Evolutionary conservation across 2,329 filamentous ascomycete genomes (phyloP).

Genomic region (Sarocladium kiliense): DNA sequence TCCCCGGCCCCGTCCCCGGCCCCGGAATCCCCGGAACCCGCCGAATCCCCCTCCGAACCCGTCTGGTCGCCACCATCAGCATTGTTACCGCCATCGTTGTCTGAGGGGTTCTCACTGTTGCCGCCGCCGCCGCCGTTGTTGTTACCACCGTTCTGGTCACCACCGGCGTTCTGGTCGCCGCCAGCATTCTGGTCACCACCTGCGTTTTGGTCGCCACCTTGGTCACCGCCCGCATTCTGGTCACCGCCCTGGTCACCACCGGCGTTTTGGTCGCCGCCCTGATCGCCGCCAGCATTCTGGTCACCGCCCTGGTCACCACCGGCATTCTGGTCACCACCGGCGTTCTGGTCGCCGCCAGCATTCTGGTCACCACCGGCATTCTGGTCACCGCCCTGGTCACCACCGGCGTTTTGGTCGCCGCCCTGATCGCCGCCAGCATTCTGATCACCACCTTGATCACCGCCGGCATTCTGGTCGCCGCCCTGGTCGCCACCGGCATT

Average conservation of each 20-base stretch:
- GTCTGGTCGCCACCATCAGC: constrained; percentile 12
- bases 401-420: constrained; percentile 15
- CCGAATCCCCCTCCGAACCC: constrained; percentile 6
- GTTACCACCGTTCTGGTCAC: constrained; percentile 11
- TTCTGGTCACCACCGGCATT: constrained; percentile 13
- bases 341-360: constrained; percentile 12
- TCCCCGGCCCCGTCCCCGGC: not conserved
- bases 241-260: constrained; percentile 14
- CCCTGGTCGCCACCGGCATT: constrained; percentile 11
- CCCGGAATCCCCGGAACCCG: constrained; percentile 1
- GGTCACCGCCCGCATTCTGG: constrained; percentile 14
- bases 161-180: constrained; percentile 10
- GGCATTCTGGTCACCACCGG: constrained; percentile 10
- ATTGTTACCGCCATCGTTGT: constrained; percentile 15
- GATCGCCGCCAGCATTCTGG: constrained; percentile 9
- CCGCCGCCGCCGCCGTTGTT: constrained; percentile 11
- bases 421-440: constrained; percentile 13
- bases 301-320: constrained; percentile 11
- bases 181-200: constrained; percentile 13
- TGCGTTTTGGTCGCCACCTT: constrained; percentile 9
- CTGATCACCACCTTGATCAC: constrained; percentile 13
- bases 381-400: constrained; percentile 10
- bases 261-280: constrained; percentile 15
- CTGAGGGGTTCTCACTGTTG: constrained; percentile 8
- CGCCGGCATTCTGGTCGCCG: constrained; percentile 10